These are phyloP conservation scores for Penicillium coffeae DNA, from an alignment of 495 filamentous ascomycete genomes.

Conservation along the genomic window DNA sequence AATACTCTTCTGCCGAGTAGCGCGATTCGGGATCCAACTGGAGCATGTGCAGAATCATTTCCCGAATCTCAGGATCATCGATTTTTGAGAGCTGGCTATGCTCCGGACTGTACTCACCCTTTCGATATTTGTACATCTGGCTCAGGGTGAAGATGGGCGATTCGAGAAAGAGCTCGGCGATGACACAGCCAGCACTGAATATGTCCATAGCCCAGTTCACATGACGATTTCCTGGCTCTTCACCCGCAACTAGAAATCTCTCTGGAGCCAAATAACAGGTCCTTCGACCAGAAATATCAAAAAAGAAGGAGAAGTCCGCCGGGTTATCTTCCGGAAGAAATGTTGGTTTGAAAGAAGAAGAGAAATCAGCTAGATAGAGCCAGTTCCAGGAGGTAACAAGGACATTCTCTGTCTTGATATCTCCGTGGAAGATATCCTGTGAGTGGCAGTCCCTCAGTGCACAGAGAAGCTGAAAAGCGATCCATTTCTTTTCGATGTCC, in stretches of 20 bases:
- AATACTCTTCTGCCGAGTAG: slow-evolving; percentile 90
- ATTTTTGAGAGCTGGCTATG: slow-evolving; percentile 79
- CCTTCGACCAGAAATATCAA: slow-evolving; percentile 84
- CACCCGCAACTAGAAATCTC: slow-evolving; percentile 70
- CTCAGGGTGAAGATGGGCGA: slow-evolving; percentile 87
- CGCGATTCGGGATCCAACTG: slow-evolving; percentile 85
- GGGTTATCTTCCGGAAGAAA: slow-evolving; percentile 96
- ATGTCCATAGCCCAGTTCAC: slow-evolving; percentile 98
- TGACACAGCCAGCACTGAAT: slow-evolving; percentile 95
- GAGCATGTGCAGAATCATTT: slow-evolving; percentile 92
- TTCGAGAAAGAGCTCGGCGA: slow-evolving; percentile 96
- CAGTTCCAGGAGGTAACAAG: slow-evolving; percentile 99
- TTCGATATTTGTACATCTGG: slow-evolving; percentile 90
- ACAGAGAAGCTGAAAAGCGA: slow-evolving; percentile 93
- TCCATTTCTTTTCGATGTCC: slow-evolving; percentile 98
- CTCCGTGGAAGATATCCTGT: slow-evolving; percentile 89
- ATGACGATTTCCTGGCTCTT: slow-evolving; percentile 57
- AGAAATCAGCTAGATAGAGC: slow-evolving; percentile 96
- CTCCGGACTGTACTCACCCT: slow-evolving; percentile 85
- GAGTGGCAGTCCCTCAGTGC: slow-evolving; percentile 89
- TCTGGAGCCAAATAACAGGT: slow-evolving; percentile 98
- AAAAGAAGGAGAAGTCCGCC: slow-evolving; percentile 95
- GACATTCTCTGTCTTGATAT: slow-evolving; percentile 97
- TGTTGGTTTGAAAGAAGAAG: slow-evolving; percentile 90
- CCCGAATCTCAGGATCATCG: slow-evolving; percentile 78